A percentile compares a stretch with the other conserved stretches of the same genome.
Conservation (phyloP, 1,139 yeast species). For the Taphrina confusa region DNA sequence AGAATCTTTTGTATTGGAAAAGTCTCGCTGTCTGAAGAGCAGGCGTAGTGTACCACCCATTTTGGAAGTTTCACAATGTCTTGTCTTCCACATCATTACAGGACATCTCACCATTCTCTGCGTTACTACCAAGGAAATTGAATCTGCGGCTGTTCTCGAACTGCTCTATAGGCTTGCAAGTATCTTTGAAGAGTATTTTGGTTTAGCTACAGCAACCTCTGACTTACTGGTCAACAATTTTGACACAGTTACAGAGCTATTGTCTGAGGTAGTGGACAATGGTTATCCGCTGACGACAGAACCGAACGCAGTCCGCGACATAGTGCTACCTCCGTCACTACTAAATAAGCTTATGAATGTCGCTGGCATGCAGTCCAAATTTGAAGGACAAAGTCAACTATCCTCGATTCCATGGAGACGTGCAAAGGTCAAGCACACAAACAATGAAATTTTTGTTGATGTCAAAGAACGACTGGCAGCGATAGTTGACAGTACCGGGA, state of each 20-base stretch:
- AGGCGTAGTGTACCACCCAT: constrained; percentile 1
- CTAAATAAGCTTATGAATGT: constrained; percentile 42
- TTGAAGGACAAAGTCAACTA: constrained; percentile 21
- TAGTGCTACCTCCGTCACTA: constrained; percentile 59
- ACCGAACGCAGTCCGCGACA: constrained; percentile 65
- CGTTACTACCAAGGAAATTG: constrained; percentile 17
- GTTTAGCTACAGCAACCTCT: constrained; percentile 50
- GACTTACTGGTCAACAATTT: constrained; percentile 63
- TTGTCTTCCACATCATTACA: constrained; percentile 14
- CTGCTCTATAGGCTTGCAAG: constrained; percentile 21
- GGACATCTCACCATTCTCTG: constrained; percentile 9
- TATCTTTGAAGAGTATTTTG: constrained; percentile 60
- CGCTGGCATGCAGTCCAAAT: constrained; percentile 38
- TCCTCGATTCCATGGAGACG: constrained; percentile 71
- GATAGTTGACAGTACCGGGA: constrained; percentile 17
- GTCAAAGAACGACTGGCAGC: constrained; percentile 53
- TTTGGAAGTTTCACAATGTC: neutral
- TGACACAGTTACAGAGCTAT: constrained; percentile 62
- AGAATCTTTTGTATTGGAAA: neutral
- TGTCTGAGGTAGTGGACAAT: constrained; percentile 73
- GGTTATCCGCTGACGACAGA: constrained; percentile 76
- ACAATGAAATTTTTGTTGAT: constrained; percentile 82
- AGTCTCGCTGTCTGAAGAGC: neutral
- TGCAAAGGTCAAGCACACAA: constrained; percentile 62
- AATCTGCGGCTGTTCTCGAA: constrained; percentile 19